Evolutionary conservation across 2,329 filamentous ascomycete genomes (phyloP).

Genomic region (Cryoendolithus antarcticus): DNA sequence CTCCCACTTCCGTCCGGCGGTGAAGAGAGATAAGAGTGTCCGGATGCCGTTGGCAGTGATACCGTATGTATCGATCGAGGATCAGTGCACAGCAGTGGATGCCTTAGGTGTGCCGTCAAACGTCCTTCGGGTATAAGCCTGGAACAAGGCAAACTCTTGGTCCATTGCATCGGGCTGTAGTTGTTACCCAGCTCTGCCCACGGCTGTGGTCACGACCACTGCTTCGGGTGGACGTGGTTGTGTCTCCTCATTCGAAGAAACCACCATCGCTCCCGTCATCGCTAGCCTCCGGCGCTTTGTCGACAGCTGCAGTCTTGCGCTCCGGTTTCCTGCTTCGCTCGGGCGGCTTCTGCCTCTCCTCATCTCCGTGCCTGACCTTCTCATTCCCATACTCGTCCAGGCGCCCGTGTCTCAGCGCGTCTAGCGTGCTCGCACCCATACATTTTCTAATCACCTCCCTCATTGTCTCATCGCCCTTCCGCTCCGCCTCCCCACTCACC

Average conservation of each 20-base stretch:
- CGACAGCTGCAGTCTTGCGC: slow-evolving; percentile 9
- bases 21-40: too few relatives aligned
- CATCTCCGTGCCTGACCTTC: slow-evolving; percentile 3
- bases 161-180: too few relatives aligned
- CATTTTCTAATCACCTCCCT: slow-evolving; percentile 56
- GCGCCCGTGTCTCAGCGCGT: slow-evolving; percentile 43
- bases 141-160: too few relatives aligned
- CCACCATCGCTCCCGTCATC: slow-evolving; percentile 25
- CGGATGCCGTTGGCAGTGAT: too few relatives aligned
- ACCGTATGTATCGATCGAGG: too few relatives aligned
- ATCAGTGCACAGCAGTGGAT: too few relatives aligned
- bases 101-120: too few relatives aligned
- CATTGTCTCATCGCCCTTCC: slow-evolving; percentile 42
- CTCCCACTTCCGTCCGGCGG: too few relatives aligned
- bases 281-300: slow-evolving; percentile 9
- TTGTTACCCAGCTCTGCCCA: too few relatives aligned
- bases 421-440: slow-evolving; percentile 46
- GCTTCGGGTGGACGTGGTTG: too few relatives aligned
- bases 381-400: slow-evolving; percentile 9
- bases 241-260: slow-evolving; percentile 22
- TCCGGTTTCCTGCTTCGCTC: slow-evolving; percentile 2
- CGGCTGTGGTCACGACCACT: too few relatives aligned
- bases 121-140: too few relatives aligned
- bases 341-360: slow-evolving; percentile 1
- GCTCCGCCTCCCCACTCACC: slow-evolving; percentile 19